Percentiles rank a stretch among this genome's conserved stretches.
phyloP scores from a whole-genome alignment of 192 early-diverging fungal genomes.

The Entomortierella chlamydospora region DNA sequence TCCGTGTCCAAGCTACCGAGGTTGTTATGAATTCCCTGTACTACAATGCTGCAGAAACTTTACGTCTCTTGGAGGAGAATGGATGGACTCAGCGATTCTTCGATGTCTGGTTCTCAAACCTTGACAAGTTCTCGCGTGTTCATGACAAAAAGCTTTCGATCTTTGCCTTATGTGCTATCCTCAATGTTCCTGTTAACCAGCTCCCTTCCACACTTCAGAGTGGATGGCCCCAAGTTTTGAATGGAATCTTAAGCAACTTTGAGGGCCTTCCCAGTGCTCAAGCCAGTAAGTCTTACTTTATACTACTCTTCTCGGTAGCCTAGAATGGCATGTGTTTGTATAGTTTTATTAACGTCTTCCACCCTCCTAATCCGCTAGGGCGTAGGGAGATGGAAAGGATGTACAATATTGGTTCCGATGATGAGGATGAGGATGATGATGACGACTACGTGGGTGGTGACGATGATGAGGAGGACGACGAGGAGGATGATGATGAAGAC shows the following conservation, averaged over 20 bases:
- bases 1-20: constrained; percentile 84
- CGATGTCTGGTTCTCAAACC: constrained; percentile 77
- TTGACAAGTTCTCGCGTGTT: constrained; percentile 85
- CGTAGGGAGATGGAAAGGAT: constrained; percentile 51
- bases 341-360: not conserved
- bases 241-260: constrained; percentile 78
- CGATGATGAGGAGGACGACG: constrained; percentile 65
- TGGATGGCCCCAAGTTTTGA: constrained; percentile 81
- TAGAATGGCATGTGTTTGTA: not conserved
- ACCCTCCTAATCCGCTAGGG: constrained; percentile 11
- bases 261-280: constrained; percentile 79
- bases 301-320: not conserved
- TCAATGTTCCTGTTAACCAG: constrained; percentile 76
- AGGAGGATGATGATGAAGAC: constrained; percentile 62
- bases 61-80: constrained; percentile 83
- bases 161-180: constrained; percentile 77
- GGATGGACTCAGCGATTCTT: constrained; percentile 84
- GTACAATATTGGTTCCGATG: constrained; percentile 40
- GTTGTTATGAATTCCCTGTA: constrained; percentile 86
- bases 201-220: constrained; percentile 78
- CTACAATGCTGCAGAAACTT: constrained; percentile 86
- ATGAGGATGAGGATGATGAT: constrained; percentile 37
- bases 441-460: constrained; percentile 62
- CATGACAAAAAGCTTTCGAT: constrained; percentile 97
- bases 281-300: constrained; percentile 57